Evolutionary conservation across 78 protist genomes (phyloP).

Genomic region (Dictyostelium capitatum): DNA sequence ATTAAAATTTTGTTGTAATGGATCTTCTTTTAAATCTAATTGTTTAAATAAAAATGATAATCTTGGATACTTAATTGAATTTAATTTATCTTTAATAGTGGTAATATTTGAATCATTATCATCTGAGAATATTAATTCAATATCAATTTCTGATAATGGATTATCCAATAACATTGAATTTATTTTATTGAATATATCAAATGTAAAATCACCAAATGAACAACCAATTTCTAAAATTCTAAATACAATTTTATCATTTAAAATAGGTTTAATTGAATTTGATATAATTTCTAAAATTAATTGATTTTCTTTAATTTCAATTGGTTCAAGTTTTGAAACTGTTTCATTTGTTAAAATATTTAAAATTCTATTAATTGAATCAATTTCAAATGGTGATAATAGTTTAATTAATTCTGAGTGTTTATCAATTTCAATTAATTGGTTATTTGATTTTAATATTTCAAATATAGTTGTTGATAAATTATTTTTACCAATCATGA

Average conservation of each 20-base stretch:
- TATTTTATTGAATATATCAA: background rate
- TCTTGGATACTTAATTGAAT: background rate
- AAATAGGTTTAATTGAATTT: background rate
- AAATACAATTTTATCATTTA: background rate
- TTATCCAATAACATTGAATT: background rate
- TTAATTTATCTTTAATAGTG: background rate
- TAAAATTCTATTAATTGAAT: background rate
- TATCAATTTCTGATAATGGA: background rate
- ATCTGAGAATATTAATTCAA: slow-evolving; percentile 43
- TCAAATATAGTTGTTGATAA: background rate
- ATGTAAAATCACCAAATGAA: slow-evolving; percentile 15
- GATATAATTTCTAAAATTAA: background rate
- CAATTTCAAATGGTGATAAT: background rate
- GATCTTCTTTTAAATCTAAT: background rate
- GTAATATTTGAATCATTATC: background rate
- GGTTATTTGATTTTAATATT: background rate
- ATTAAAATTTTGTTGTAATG: background rate
- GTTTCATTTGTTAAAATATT: background rate
- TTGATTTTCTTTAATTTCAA: background rate
- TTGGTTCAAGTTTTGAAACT: no score
- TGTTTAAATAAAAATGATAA: background rate
- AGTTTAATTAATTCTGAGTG: background rate
- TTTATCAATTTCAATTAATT: background rate
- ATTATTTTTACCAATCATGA: background rate
- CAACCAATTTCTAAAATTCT: slow-evolving; percentile 48